Evolutionary conservation across 1,284 basidiomycete genomes (phyloP).

Genomic region (Apiotrichum montevideense): DNA sequence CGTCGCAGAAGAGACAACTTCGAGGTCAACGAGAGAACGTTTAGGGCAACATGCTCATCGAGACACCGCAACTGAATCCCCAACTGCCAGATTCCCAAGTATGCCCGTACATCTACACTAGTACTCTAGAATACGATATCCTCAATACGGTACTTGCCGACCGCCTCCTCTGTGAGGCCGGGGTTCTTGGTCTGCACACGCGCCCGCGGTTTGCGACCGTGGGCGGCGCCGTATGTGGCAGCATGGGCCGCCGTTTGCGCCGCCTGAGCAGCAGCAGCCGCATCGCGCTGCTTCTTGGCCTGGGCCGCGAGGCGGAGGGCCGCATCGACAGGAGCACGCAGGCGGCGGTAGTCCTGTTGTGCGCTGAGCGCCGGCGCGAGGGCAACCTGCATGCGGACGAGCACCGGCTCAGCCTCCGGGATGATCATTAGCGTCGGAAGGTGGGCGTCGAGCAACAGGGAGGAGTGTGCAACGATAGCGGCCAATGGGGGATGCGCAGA

Average conservation of each 20-base stretch:
- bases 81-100: no score
- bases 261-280: not conserved
- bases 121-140: slow-evolving; percentile 34
- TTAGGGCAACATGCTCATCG: no score
- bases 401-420: slow-evolving; percentile 20
- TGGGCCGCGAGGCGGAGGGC: slow-evolving; percentile 29
- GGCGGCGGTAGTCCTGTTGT: slow-evolving; percentile 36
- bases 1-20: no score
- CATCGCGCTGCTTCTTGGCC: slow-evolving; percentile 14
- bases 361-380: slow-evolving; percentile 33
- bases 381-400: slow-evolving; percentile 26
- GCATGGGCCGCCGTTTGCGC: not conserved
- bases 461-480: slow-evolving; percentile 31
- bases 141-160: slow-evolving; percentile 44
- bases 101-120: slow-evolving; percentile 5
- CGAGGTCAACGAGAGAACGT: no score
- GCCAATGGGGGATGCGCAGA: slow-evolving; percentile 9
- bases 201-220: not conserved
- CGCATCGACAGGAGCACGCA: slow-evolving; percentile 42
- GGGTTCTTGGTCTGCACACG: slow-evolving; percentile 7
- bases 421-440: slow-evolving; percentile 38
- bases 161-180: slow-evolving; percentile 30
- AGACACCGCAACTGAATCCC: no score
- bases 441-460: slow-evolving; percentile 43
- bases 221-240: not conserved